A percentile compares a stretch with the other conserved stretches of the same genome.
Conservation (phyloP, 768 basidiomycete genomes). For the Russula sp. region DNA sequence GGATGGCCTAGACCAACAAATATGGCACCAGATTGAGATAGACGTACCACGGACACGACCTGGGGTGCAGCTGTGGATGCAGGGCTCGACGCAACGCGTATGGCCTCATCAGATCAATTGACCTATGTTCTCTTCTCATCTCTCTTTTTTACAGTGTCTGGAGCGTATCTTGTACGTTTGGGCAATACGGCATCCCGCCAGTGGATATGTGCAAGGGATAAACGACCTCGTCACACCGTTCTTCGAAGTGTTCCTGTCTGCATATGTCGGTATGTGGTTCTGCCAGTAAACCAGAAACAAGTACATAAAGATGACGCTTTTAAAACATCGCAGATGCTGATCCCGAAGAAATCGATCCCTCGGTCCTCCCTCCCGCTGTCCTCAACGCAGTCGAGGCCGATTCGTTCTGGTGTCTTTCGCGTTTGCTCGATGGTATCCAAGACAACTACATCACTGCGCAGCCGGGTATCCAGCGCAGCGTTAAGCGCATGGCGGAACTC, state of each 20-base stretch:
- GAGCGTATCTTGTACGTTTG: slow-evolving; percentile 97
- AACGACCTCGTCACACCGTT: slow-evolving; percentile 98
- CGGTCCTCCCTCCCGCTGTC: slow-evolving; percentile 61
- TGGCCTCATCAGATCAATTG: slow-evolving; percentile 32
- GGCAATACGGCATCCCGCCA: slow-evolving; percentile 98
- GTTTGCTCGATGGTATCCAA: slow-evolving; percentile 94
- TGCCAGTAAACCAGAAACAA: neutral
- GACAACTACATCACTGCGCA: slow-evolving; percentile 98
- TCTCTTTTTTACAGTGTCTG: slow-evolving; percentile 56
- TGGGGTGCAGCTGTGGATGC: slow-evolving; percentile 89
- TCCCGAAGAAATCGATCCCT: slow-evolving; percentile 85
- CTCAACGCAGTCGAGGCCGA: slow-evolving; percentile 93
- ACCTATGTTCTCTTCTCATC: slow-evolving; percentile 20
- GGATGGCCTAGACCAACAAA: slow-evolving; percentile 87
- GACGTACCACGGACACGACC: slow-evolving; percentile 96
- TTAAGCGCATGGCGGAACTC: slow-evolving; percentile 90
- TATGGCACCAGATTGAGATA: slow-evolving; percentile 99
- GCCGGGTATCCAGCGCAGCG: slow-evolving; percentile 92
- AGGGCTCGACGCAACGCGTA: slow-evolving; percentile 84
- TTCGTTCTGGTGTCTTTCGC: slow-evolving; percentile 96
- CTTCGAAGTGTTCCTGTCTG: slow-evolving; percentile 93
- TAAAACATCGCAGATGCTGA: slow-evolving; percentile 65
- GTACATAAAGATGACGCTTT: neutral
- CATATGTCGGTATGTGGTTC: slow-evolving; percentile 74
- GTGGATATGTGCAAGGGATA: slow-evolving; percentile 98